These are phyloP conservation scores for Plantago rigida DNA, from an alignment of 305 asterid genomes.

Conservation along the genomic window DNA sequence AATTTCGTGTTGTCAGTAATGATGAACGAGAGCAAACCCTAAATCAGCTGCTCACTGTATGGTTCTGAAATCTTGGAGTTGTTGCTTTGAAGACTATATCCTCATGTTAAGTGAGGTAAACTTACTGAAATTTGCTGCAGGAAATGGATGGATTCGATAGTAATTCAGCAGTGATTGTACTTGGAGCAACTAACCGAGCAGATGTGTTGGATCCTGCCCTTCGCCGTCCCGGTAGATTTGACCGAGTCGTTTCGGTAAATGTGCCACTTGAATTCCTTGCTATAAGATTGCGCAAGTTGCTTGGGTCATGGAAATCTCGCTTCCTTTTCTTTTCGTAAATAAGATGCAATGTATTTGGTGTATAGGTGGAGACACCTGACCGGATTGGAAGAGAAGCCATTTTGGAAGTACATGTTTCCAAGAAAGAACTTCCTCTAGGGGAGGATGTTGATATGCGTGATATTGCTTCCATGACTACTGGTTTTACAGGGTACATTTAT, in stretches of 20 bases:
- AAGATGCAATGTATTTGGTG: slow-evolving; percentile 23
- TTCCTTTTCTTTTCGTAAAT: slow-evolving; percentile 4
- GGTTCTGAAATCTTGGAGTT: slow-evolving; percentile 27
- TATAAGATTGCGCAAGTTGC: slow-evolving; percentile 21
- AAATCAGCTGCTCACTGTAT: slow-evolving; percentile 93
- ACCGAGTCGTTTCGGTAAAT: slow-evolving; percentile 84
- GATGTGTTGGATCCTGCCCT: slow-evolving; percentile 98
- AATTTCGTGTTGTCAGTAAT: slow-evolving; percentile 82
- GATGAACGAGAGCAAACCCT: slow-evolving; percentile 97
- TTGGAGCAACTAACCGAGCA: slow-evolving; percentile 95
- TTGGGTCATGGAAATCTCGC: neutral
- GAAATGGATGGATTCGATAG: slow-evolving; percentile 99
- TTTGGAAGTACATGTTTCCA: slow-evolving; percentile 76
- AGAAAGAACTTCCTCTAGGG: slow-evolving; percentile 89
- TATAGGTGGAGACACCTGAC: slow-evolving; percentile 96
- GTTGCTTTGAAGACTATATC: slow-evolving; percentile 9
- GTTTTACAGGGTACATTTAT: slow-evolving; percentile 84
- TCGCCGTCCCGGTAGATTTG: slow-evolving; percentile 99
- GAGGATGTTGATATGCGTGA: slow-evolving; percentile 67
- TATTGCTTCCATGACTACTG: slow-evolving; percentile 94
- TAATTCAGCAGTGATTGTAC: slow-evolving; percentile 93
- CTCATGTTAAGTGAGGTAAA: slow-evolving; percentile 23
- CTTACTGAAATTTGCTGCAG: slow-evolving; percentile 42
- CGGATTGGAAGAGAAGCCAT: slow-evolving; percentile 92
- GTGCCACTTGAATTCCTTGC: slow-evolving; percentile 12